Conservation (phyloP, 148 eudicot genomes). For the Persicaria maculosa region DNA sequence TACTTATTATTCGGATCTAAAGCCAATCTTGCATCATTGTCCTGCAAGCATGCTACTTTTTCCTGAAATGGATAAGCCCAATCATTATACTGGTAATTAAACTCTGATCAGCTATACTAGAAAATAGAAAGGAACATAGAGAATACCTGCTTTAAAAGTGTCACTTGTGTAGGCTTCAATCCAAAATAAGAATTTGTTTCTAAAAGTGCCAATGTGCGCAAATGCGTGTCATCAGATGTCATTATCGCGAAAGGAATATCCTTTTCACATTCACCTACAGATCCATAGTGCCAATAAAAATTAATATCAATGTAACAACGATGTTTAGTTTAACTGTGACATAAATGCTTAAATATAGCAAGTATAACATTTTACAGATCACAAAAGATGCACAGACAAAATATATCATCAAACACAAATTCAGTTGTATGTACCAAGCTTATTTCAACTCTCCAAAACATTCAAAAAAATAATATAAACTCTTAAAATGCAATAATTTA, state of each 20-base stretch:
- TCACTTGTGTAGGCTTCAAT: slow-evolving; percentile 74
- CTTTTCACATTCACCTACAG: slow-evolving; percentile 49
- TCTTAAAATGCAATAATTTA: not conserved
- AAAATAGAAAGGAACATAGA: not conserved
- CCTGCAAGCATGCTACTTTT: slow-evolving; percentile 98
- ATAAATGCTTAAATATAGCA: not conserved
- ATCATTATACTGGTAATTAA: not conserved
- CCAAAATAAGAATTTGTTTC: slow-evolving; percentile 90
- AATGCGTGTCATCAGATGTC: slow-evolving; percentile 98
- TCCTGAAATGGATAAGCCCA: slow-evolving; percentile 33
- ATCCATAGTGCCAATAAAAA: not conserved
- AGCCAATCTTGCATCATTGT: slow-evolving; percentile 94
- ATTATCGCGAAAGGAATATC: slow-evolving; percentile 84
- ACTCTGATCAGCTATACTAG: not conserved
- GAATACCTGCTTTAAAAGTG: slow-evolving; percentile 79
- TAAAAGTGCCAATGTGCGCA: slow-evolving; percentile 54
- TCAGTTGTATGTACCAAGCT: too few species aligned
- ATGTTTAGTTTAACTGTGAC: not conserved
- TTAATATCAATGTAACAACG: not conserved
- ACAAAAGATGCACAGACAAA: too few species aligned
- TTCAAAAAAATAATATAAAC: too few species aligned
- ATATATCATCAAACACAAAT: too few species aligned
- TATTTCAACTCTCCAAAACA: too few species aligned
- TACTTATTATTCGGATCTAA: slow-evolving; percentile 69
- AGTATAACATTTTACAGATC: too few species aligned